These are phyloP conservation scores for Russula sp. DNA, from an alignment of 768 basidiomycete genomes.

Conservation along the genomic window DNA sequence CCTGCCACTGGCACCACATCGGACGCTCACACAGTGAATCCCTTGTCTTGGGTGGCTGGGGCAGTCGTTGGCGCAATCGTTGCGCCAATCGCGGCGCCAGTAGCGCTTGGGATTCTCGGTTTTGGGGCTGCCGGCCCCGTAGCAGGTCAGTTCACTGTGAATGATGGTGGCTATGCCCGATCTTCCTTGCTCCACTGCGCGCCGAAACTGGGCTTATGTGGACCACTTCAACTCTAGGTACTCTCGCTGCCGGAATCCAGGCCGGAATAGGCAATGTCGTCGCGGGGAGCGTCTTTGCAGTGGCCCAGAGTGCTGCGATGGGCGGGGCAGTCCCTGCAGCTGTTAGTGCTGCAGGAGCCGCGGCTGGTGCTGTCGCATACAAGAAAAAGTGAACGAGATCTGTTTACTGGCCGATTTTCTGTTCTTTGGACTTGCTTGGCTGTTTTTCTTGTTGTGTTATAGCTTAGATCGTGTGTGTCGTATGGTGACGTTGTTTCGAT, in stretches of 20 bases:
- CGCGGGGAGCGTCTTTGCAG: not conserved
- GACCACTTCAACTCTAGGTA: not conserved
- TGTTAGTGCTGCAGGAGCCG: no score
- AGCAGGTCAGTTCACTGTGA: not conserved
- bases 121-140: no score
- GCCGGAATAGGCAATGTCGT: not conserved
- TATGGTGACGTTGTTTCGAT: not conserved
- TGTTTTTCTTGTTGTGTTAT: not conserved
- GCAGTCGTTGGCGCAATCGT: not conserved
- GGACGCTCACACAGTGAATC: not conserved
- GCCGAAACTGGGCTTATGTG: not conserved
- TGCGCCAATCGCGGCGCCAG: not conserved
- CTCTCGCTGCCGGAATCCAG: conserved; percentile 1
- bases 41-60: not conserved
- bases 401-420: not conserved
- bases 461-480: not conserved
- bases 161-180: no score
- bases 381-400: not conserved
- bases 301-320: conserved; percentile 6
- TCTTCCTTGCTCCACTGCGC: not conserved
- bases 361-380: not conserved
- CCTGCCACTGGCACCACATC: not conserved
- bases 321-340: not conserved
- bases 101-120: not conserved
- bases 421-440: not conserved